Evolutionary conservation across 768 basidiomycete genomes (phyloP).

Genomic region (Podaxis rugospora): DNA sequence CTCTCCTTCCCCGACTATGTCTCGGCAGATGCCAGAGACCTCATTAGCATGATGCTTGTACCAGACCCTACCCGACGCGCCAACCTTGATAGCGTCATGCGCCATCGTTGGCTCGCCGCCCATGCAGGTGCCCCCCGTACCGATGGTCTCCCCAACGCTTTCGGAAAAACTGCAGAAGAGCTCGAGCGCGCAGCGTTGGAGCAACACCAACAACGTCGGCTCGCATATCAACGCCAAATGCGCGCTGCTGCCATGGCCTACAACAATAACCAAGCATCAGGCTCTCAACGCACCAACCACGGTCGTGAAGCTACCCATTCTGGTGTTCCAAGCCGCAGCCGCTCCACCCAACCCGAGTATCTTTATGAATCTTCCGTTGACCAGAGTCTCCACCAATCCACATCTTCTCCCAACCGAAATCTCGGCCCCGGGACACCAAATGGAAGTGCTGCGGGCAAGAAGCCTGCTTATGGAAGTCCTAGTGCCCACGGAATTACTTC

Average conservation of each 20-base stretch:
- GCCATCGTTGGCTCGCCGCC: slow-evolving; percentile 78
- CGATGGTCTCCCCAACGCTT: slow-evolving; percentile 36
- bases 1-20: slow-evolving; percentile 98
- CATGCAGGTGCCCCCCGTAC: slow-evolving; percentile 41
- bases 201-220: slow-evolving; percentile 78
- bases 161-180: slow-evolving; percentile 70
- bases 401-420: slow-evolving; percentile 20
- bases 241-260: slow-evolving; percentile 39
- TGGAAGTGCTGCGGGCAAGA: slow-evolving; percentile 17
- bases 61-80: slow-evolving; percentile 84
- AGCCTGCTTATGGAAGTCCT: slow-evolving; percentile 27
- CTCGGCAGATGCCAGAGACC: slow-evolving; percentile 74
- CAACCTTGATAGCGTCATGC: slow-evolving; percentile 75
- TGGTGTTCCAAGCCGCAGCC: slow-evolving; percentile 39
- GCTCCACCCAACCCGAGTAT: slow-evolving; percentile 66
- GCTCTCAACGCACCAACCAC: slow-evolving; percentile 42
- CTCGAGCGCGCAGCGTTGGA: slow-evolving; percentile 80
- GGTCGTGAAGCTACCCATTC: slow-evolving; percentile 44
- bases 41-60: slow-evolving; percentile 90
- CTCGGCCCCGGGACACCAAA: slow-evolving; percentile 25
- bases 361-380: slow-evolving; percentile 72
- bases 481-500: slow-evolving; percentile 38
- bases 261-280: slow-evolving; percentile 18
- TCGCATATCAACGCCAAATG: slow-evolving; percentile 81
- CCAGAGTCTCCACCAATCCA: slow-evolving; percentile 40